These are phyloP conservation scores for Capronia epimyces DNA, from an alignment of 2,329 filamentous ascomycete genomes.

Conservation along the genomic window DNA sequence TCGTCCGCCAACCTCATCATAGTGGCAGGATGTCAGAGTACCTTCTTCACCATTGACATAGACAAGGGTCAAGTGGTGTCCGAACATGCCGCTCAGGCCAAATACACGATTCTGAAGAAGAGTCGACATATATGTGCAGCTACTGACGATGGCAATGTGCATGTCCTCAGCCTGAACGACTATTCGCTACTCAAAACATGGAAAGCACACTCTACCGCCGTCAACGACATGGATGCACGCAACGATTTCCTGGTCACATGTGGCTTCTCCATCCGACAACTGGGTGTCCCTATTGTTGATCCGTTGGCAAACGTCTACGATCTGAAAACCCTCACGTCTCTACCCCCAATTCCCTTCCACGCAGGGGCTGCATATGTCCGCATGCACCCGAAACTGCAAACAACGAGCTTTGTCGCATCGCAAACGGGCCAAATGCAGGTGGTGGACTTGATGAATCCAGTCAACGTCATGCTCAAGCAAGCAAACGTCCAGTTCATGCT, in stretches of 20 bases:
- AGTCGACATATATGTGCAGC: conserved; percentile 86
- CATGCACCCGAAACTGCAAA: conserved; percentile 93
- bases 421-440: conserved; percentile 91
- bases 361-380: conserved; percentile 89
- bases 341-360: conserved; percentile 87
- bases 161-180: conserved; percentile 75
- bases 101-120: conserved; percentile 89
- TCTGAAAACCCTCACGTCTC: conserved; percentile 78
- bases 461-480: conserved; percentile 78
- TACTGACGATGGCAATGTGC: conserved; percentile 72
- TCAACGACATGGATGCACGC: conserved; percentile 96
- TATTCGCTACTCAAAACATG: conserved; percentile 78
- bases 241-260: conserved; percentile 94
- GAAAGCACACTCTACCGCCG: conserved; percentile 80
- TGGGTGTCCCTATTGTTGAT: conserved; percentile 76
- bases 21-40: conserved; percentile 77
- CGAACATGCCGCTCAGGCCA: conserved; percentile 64
- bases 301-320: conserved; percentile 94
- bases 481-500: conserved; percentile 72
- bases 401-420: conserved; percentile 88
- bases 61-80: conserved; percentile 68
- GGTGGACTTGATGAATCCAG: conserved; percentile 90
- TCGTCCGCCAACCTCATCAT: conserved; percentile 80
- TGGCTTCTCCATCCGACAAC: conserved; percentile 79
- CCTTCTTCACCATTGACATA: conserved; percentile 72